Evolutionary conservation across 148 eudicot genomes (phyloP).

Genomic region (Rhododendron simsii): DNA sequence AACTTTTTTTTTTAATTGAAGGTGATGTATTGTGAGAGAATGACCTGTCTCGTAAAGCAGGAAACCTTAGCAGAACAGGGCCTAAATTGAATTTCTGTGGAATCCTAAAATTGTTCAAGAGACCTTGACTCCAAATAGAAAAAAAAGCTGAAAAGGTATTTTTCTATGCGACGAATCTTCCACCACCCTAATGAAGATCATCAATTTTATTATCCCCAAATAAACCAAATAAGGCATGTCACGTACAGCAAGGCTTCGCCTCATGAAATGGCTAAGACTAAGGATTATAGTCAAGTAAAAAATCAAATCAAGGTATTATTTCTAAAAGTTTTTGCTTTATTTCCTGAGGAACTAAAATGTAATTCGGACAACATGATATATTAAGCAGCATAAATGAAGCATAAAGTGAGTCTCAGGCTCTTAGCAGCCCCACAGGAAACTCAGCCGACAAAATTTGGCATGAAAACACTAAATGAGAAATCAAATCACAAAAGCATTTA

Average conservation of each 20-base stretch:
- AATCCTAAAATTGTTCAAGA: neutral
- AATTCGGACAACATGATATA: neutral
- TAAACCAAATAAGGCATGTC: neutral
- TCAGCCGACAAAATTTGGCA: neutral
- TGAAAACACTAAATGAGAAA: neutral
- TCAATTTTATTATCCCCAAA: conserved; percentile 2
- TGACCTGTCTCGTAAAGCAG: too few species aligned
- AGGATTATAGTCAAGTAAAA: neutral
- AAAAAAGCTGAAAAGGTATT: neutral
- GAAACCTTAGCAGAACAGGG: too few species aligned
- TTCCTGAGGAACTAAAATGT: neutral
- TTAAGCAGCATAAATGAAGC: neutral
- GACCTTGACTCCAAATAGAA: neutral
- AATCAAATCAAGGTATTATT: neutral
- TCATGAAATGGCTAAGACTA: neutral
- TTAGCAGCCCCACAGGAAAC: neutral
- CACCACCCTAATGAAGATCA: neutral
- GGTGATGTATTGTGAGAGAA: too few species aligned
- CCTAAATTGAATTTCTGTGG: neutral
- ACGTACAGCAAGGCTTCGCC: neutral
- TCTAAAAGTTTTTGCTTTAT: neutral
- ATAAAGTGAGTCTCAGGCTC: neutral
- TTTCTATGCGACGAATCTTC: neutral
- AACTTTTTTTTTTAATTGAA: too few species aligned
- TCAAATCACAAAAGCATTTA: neutral